Percentiles rank a stretch among this genome's conserved stretches.
Conservation (phyloP, 495 filamentous ascomycete genomes). For the Hyaloscypha variabilis region DNA sequence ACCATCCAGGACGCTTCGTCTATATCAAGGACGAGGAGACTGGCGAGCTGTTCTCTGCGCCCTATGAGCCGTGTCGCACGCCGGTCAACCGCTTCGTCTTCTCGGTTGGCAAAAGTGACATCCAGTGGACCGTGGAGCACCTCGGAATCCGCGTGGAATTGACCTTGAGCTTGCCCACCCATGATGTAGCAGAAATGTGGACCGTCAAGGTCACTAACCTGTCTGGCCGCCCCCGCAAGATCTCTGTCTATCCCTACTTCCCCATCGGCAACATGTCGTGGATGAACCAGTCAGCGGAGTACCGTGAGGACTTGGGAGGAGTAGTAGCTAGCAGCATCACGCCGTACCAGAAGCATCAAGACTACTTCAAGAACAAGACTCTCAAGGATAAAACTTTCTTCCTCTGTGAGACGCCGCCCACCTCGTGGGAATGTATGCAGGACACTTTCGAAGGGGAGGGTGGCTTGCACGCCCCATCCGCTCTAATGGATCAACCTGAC, state of each 20-base stretch:
- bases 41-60: constrained; percentile 54
- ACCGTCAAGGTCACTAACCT: constrained; percentile 55
- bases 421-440: constrained; percentile 55
- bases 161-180: constrained; percentile 51
- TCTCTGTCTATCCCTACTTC: constrained; percentile 59
- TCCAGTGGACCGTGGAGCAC: constrained; percentile 53
- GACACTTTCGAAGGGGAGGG: constrained; percentile 58
- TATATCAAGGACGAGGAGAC: constrained; percentile 61
- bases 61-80: constrained; percentile 57
- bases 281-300: constrained; percentile 62
- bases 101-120: constrained; percentile 56
- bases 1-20: constrained; percentile 61
- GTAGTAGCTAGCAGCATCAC: constrained; percentile 53
- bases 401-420: constrained; percentile 51
- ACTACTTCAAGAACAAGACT: constrained; percentile 59
- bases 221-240: constrained; percentile 41
- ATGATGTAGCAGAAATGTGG: constrained; percentile 59
- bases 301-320: constrained; percentile 46
- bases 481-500: constrained; percentile 36
- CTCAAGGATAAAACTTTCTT: constrained; percentile 62
- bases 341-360: constrained; percentile 56
- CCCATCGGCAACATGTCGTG: constrained; percentile 61
- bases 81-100: constrained; percentile 51
- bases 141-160: constrained; percentile 54
- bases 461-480: constrained; percentile 52